Conservation (phyloP, 2,329 filamentous ascomycete genomes). For the Nemania bipapillata region DNA sequence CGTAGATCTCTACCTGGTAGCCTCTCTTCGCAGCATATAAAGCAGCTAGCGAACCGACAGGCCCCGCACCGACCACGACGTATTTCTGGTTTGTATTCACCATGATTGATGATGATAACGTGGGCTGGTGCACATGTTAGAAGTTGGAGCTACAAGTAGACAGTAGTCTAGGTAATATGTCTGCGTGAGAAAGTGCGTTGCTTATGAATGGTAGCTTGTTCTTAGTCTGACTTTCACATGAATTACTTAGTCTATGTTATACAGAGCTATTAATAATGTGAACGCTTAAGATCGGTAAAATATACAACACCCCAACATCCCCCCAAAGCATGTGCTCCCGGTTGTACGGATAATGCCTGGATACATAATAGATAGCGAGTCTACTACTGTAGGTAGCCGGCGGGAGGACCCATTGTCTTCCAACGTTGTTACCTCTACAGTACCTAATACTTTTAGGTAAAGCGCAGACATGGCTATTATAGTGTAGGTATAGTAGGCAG, state of each 20-base stretch:
- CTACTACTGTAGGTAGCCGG: not conserved
- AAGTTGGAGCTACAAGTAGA: not conserved
- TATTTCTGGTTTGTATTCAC: constrained; percentile 67
- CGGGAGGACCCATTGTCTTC: not conserved
- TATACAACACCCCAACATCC: too few relatives aligned
- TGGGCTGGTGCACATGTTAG: not conserved
- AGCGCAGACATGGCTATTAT: too few relatives aligned
- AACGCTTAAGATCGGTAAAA: constrained; percentile 20
- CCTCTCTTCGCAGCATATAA: constrained; percentile 91
- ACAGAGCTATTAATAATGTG: constrained; percentile 1
- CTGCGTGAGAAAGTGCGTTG: not conserved
- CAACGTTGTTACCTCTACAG: not conserved
- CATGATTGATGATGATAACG: constrained; percentile 11
- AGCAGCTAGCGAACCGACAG: constrained; percentile 90
- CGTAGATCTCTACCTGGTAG: constrained; percentile 91
- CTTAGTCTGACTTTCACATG: constrained; percentile 2
- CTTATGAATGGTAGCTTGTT: not conserved
- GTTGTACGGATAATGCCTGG: not conserved
- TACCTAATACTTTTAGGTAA: too few relatives aligned
- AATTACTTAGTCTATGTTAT: not conserved
- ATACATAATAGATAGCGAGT: not conserved
- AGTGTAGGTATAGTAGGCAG: not conserved
- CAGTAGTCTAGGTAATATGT: not conserved
- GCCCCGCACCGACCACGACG: constrained; percentile 89
- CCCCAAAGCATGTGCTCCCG: not conserved